Base-by-base conservation (phyloP, 495 filamentous ascomycete species). In the Penicillium soppii region DNA sequence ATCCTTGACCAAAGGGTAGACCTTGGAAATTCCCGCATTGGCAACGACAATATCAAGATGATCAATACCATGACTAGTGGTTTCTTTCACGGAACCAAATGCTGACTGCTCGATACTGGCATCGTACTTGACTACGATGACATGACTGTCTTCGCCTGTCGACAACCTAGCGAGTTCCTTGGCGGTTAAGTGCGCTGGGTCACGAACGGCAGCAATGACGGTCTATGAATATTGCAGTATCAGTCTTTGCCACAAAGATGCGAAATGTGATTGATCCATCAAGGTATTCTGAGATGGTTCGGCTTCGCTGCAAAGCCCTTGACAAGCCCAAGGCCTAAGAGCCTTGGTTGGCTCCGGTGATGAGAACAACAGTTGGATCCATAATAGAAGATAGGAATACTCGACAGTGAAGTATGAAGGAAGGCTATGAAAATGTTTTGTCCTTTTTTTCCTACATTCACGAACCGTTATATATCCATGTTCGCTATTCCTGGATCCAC, bases 1-100 rank as follows among this genome's bases (percentile, higher is more conserved):
- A 8, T 66, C 46, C 15, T 55, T 52, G 17, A 59, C 50, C 22
- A 59, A 35, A 15, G 53, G 53, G 54, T 44, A 65, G 20, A 32
- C 20, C 13, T 64, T 39, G 32, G 57, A 49, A 7, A 73, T 58
- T 4, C 73, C 79, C 2, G 79, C 78, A 52, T 81, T 82, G 48
- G 79, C 76, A 30, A 83, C 61, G 8, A 81, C 70, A 13, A 72
- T 54, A 57, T 82, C 73, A 20, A 83, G 41, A 9, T 55, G 22
- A 15, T 27, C 43, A 56, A 81, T 62, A n/a, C 57, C 63, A 7
- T 72, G 53, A 8, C 20, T 19, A n/a, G 43, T 33, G 13, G 37
- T 13, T 17, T 63, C 52, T 33, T 64, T 49, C 7, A 73, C 62
- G 1, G 58, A 59, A 12, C 48, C 44, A 19, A 58, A 44, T 30